Evolutionary conservation across 495 filamentous ascomycete genomes (phyloP).

Genomic region (Hyaloscypha variabilis): DNA sequence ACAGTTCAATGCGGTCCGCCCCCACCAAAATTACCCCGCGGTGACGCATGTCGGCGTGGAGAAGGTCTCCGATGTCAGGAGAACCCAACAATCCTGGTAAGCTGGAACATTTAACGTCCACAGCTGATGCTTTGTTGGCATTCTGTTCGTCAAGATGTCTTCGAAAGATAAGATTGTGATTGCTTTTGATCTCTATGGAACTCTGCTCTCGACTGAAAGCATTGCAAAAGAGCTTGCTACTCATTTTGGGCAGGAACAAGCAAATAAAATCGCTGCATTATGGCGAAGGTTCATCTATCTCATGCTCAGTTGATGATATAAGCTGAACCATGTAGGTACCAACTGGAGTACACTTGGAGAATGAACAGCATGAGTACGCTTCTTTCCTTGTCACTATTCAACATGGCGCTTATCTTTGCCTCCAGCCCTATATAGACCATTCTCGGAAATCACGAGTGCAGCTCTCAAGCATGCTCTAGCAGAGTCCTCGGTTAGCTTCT

Average conservation of each 20-base stretch:
- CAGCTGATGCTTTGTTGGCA: neutral
- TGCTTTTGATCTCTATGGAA: slow-evolving; percentile 79
- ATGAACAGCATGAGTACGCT: slow-evolving; percentile 75
- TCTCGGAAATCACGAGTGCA: slow-evolving; percentile 64
- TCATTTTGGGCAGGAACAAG: slow-evolving; percentile 56
- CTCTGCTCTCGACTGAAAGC: slow-evolving; percentile 69
- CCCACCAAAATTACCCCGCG: neutral
- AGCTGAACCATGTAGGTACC: slow-evolving; percentile 56
- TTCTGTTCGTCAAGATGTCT: slow-evolving; percentile 19
- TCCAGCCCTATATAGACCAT: slow-evolving; percentile 63
- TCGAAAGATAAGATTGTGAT: slow-evolving; percentile 47
- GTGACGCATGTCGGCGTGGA: too few relatives aligned
- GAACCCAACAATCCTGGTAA: too few relatives aligned
- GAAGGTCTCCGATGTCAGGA: neutral
- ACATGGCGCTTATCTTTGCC: slow-evolving; percentile 19
- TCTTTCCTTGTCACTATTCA: neutral
- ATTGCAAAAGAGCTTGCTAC: slow-evolving; percentile 57
- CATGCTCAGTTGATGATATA: neutral
- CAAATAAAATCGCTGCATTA: slow-evolving; percentile 53
- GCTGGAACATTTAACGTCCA: neutral
- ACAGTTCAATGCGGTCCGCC: neutral
- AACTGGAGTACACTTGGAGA: slow-evolving; percentile 84
- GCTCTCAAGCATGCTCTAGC: slow-evolving; percentile 65
- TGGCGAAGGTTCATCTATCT: slow-evolving; percentile 42
- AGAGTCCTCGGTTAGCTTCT: slow-evolving; percentile 52